phyloP scores from a whole-genome alignment of 2,329 filamentous ascomycete species.

The Colletotrichum filicis region DNA sequence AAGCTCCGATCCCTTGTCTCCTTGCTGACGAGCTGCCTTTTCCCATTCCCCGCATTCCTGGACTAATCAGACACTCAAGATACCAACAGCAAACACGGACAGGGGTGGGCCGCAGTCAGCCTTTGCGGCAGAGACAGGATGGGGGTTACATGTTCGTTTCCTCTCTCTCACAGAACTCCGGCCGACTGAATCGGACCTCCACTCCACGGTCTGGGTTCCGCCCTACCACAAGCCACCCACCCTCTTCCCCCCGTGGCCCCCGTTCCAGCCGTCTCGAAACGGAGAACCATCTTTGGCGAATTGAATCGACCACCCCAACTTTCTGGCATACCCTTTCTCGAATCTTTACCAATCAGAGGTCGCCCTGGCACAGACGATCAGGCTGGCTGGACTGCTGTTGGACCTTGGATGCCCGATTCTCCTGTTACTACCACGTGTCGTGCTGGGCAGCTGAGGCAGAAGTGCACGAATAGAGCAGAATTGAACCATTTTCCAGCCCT shows the following conservation, averaged over 20 bases:
- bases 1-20: not conserved
- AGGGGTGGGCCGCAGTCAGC: not conserved
- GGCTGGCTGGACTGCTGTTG: not conserved
- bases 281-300: not conserved
- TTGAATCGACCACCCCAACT: not conserved
- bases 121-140: not conserved
- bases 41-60: conserved; percentile 8
- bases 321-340: too few relatives aligned
- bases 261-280: not conserved
- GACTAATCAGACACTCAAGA: not conserved
- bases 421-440: not conserved
- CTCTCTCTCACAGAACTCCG: not conserved
- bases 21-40: not conserved
- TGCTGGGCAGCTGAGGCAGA: not conserved
- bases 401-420: not conserved
- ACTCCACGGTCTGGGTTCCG: not conserved
- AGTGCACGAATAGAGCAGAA: not conserved
- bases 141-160: not conserved
- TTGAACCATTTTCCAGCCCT: not conserved
- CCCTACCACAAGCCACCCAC: not conserved
- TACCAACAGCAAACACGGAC: not conserved
- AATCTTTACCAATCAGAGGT: not conserved
- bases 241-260: not conserved
- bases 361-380: not conserved
- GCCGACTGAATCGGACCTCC: not conserved